Conservation (phyloP, 1,139 yeast genomes). For the Candida mesenterica region DNA sequence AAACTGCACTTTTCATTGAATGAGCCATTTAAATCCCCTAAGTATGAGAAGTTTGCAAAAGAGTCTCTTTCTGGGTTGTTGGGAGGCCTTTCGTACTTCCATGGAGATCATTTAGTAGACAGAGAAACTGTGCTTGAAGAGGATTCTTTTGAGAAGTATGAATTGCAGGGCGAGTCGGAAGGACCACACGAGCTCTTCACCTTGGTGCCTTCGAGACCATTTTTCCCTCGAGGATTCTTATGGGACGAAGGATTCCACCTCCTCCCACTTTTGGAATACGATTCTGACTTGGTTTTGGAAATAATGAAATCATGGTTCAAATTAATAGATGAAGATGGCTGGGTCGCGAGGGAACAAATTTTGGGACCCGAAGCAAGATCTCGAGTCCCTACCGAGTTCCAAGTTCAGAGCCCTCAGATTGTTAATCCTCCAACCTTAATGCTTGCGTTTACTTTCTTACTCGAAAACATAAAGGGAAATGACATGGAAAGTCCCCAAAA, state of each 20-base stretch:
- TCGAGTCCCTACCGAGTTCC: constrained; percentile 82
- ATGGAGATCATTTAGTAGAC: constrained; percentile 87
- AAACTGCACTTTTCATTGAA: constrained; percentile 49
- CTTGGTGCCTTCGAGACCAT: constrained; percentile 88
- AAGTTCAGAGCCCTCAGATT: constrained; percentile 81
- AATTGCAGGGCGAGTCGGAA: constrained; percentile 52
- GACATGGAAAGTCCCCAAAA: constrained; percentile 24
- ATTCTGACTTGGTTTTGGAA: constrained; percentile 79
- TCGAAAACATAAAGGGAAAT: constrained; percentile 38
- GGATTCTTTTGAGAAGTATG: constrained; percentile 55
- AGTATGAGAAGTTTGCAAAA: constrained; percentile 62
- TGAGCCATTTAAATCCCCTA: constrained; percentile 51
- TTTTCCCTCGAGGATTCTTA: constrained; percentile 94
- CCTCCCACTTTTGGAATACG: constrained; percentile 78
- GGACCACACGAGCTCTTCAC: constrained; percentile 76
- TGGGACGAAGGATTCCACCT: constrained; percentile 99
- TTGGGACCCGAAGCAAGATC: constrained; percentile 89
- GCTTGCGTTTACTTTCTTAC: constrained; percentile 69
- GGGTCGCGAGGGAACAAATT: constrained; percentile 96
- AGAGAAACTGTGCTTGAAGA: constrained; percentile 67
- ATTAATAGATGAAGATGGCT: constrained; percentile 84
- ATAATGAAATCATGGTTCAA: constrained; percentile 85
- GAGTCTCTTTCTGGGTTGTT: constrained; percentile 77
- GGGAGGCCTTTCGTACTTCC: constrained; percentile 87
- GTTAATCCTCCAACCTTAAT: constrained; percentile 96